phyloP scores from a whole-genome alignment of 208 protist genomes.

The Crithidia brevicula region DNA sequence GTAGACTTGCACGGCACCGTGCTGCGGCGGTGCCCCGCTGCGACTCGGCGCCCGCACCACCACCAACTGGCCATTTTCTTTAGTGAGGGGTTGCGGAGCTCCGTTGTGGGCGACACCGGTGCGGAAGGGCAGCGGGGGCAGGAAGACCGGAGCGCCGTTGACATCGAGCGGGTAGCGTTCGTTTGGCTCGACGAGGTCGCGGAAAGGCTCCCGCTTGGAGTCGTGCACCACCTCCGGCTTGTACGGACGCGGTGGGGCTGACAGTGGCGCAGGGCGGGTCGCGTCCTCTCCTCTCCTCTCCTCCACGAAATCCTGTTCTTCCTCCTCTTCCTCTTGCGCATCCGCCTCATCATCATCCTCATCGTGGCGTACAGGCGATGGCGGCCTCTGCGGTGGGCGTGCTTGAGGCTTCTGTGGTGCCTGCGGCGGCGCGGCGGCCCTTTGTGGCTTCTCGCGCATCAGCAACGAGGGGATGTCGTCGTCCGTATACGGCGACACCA shows the following conservation, averaged over 20 bases:
- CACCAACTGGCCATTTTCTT: conserved; percentile 5
- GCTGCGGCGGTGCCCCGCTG: too few species aligned
- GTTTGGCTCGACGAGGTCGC: conserved; percentile 18
- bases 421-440: too few species aligned
- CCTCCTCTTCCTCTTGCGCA: neutral
- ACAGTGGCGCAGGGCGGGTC: neutral
- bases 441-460: neutral
- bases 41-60: neutral
- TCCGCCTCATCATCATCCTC: neutral
- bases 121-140: conserved; percentile 18
- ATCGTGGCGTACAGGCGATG: neutral
- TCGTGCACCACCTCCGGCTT: neutral
- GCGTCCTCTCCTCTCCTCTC: neutral
- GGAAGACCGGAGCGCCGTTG: conserved; percentile 19
- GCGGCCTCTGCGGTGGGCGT: neutral
- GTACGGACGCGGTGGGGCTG: neutral
- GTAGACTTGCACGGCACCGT: conserved; percentile 1
- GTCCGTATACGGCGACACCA: neutral
- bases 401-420: neutral
- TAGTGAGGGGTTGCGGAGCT: neutral
- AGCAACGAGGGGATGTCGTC: conserved; percentile 6
- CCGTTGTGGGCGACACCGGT: neutral
- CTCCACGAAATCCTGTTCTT: neutral
- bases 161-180: conserved; percentile 1
- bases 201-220: conserved; percentile 17